A percentile compares a stretch with the other conserved stretches of the same genome.
Evolutionary conservation across 2,329 filamentous ascomycete species (phyloP).

Genomic region (Colletotrichum truncatum): DNA sequence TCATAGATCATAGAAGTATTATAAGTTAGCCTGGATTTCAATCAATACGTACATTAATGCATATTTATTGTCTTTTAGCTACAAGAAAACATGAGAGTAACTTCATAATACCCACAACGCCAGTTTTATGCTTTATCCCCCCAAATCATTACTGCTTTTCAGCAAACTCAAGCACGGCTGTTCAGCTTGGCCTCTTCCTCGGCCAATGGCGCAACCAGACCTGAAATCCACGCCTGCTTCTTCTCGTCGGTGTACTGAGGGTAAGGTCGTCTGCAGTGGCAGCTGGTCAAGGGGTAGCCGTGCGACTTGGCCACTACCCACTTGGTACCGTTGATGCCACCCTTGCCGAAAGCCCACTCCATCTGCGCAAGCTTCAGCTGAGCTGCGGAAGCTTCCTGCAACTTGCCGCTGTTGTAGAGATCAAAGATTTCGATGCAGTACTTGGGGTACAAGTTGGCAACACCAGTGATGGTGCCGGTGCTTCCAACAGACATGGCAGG

Average conservation of each 20-base stretch:
- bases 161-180: background rate
- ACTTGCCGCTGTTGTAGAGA: conserved; percentile 55
- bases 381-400: conserved; percentile 55
- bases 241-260: conserved; percentile 52
- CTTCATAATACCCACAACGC: background rate
- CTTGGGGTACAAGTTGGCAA: conserved; percentile 70
- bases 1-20: too few relatives aligned
- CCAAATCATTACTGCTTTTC: background rate
- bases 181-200: conserved; percentile 31
- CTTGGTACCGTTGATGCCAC: conserved; percentile 69
- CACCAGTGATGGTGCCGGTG: conserved; percentile 68
- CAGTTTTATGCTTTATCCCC: background rate
- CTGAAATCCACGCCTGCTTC: conserved; percentile 44
- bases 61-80: too few relatives aligned
- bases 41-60: too few relatives aligned
- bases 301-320: conserved; percentile 64
- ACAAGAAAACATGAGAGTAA: too few relatives aligned
- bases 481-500: conserved; percentile 67
- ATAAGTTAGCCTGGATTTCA: too few relatives aligned
- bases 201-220: conserved; percentile 20
- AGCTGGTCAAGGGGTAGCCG: conserved; percentile 60
- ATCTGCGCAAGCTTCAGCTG: conserved; percentile 60
- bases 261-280: conserved; percentile 63
- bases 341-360: conserved; percentile 66
- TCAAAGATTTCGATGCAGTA: conserved; percentile 59